Evolutionary conservation across 768 basidiomycete genomes (phyloP).

Genomic region (Peribolospora kevripleyi): DNA sequence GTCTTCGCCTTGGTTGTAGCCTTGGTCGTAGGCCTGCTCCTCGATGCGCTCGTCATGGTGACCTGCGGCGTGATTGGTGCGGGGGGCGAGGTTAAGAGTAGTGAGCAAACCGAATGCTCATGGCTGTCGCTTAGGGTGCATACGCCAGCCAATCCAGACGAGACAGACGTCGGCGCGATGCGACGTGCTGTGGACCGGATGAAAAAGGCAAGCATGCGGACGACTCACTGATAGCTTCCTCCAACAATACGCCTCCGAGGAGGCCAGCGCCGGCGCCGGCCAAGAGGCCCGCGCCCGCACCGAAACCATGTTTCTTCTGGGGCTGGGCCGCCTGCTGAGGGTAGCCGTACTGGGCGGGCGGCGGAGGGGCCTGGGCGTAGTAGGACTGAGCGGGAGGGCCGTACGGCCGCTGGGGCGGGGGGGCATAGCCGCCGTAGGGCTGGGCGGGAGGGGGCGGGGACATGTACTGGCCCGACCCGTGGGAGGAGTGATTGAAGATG

Average conservation of each 20-base stretch:
- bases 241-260: constrained; percentile 1
- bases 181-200: too few relatives aligned
- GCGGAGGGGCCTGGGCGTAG: neutral
- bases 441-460: neutral
- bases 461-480: too few relatives aligned
- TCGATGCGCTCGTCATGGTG: too few relatives aligned
- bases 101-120: too few relatives aligned
- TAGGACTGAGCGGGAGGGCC: neutral
- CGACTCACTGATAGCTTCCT: neutral
- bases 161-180: too few relatives aligned
- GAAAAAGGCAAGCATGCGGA: too few relatives aligned
- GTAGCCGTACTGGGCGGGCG: neutral
- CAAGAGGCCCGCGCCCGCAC: neutral
- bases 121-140: too few relatives aligned
- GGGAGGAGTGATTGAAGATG: neutral
- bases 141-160: too few relatives aligned
- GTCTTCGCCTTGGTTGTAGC: too few relatives aligned
- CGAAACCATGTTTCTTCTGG: neutral
- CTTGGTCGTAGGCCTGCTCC: too few relatives aligned
- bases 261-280: constrained; percentile 3
- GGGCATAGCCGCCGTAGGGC: neutral
- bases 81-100: too few relatives aligned
- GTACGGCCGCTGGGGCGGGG: neutral
- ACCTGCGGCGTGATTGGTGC: too few relatives aligned
- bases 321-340: neutral